These are phyloP conservation scores for Botrytis deweyae DNA, from an alignment of 2,329 filamentous ascomycete species.

Conservation along the genomic window DNA sequence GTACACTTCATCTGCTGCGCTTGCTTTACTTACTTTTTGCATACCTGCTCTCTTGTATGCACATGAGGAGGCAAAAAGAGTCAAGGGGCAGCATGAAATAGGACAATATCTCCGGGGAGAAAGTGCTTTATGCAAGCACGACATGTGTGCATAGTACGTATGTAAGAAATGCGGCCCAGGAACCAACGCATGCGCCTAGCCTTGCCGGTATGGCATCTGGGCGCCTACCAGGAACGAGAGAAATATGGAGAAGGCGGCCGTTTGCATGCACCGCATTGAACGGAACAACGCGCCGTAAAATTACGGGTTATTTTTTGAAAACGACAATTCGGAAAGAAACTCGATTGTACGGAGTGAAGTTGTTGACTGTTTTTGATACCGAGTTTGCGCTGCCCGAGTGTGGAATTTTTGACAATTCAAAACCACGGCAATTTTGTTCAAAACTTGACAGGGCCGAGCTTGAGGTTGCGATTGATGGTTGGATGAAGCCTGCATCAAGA, in stretches of 20 bases:
- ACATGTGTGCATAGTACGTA: neutral
- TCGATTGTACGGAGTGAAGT: neutral
- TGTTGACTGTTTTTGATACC: neutral
- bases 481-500: slow-evolving; percentile 7
- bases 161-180: neutral
- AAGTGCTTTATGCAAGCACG: neutral
- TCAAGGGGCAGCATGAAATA: neutral
- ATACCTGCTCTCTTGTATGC: neutral
- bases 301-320: neutral
- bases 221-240: neutral
- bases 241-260: slow-evolving; percentile 2
- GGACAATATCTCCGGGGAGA: neutral
- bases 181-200: neutral
- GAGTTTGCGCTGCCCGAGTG: neutral
- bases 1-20: neutral
- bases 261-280: neutral
- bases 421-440: neutral
- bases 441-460: neutral
- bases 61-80: neutral
- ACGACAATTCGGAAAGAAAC: neutral
- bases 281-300: neutral
- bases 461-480: neutral
- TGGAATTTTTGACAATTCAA: neutral
- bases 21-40: neutral
- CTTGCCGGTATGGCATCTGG: neutral